Evolutionary conservation across 2,329 filamentous ascomycete genomes (phyloP).

Genomic region (Colletotrichum somersetense): DNA sequence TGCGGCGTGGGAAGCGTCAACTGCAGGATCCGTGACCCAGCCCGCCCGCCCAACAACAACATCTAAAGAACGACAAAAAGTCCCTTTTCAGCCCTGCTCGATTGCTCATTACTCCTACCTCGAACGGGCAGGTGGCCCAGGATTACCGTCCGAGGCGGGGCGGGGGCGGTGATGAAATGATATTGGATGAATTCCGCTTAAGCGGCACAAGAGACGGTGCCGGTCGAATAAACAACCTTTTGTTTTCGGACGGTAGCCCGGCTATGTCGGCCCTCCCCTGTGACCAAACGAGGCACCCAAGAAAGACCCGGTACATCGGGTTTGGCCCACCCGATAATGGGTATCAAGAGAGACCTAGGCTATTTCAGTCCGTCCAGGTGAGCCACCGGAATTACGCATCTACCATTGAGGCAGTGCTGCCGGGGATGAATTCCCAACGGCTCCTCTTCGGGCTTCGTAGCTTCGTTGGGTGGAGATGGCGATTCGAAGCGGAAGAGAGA

Average conservation of each 20-base stretch:
- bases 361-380: constrained; percentile 19
- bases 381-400: constrained; percentile 30
- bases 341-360: constrained; percentile 2
- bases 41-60: too few species aligned
- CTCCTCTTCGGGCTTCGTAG: not conserved
- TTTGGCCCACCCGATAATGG: constrained; percentile 4
- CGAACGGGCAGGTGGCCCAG: constrained; percentile 18
- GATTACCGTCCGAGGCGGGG: constrained; percentile 13
- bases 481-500: constrained; percentile 5
- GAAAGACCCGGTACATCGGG: constrained; percentile 19
- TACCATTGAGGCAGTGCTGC: constrained; percentile 39
- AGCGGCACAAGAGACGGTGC: constrained; percentile 30
- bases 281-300: constrained; percentile 5
- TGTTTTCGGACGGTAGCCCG: constrained; percentile 23
- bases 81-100: constrained; percentile 1
- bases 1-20: not conserved
- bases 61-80: not conserved
- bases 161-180: constrained; percentile 6
- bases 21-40: constrained; percentile 2
- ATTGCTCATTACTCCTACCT: not conserved
- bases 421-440: not conserved
- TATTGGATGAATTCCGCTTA: constrained; percentile 20
- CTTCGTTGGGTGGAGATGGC: constrained; percentile 14
- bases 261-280: constrained; percentile 17
- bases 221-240: constrained; percentile 6